These are phyloP conservation scores for Colletotrichum tamarilloi DNA, from an alignment of 2,329 filamentous ascomycete species.

Conservation along the genomic window DNA sequence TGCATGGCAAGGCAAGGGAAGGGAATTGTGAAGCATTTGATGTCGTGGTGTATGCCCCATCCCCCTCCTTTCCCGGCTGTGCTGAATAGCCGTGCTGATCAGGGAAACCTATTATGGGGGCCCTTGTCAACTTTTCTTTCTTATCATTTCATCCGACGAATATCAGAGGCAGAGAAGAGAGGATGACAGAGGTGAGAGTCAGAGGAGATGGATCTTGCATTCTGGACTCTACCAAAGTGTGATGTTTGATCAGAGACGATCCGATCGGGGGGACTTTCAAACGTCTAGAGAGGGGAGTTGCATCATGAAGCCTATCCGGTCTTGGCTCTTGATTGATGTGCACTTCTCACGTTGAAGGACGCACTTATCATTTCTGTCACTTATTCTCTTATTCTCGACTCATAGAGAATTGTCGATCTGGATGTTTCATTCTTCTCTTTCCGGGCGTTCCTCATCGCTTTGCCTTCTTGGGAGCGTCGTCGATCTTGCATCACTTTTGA, in stretches of 20 bases:
- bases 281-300: background rate
- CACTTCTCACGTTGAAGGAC: background rate
- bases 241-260: too few species aligned
- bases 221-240: constrained; percentile 11
- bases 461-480: background rate
- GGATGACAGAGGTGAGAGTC: background rate
- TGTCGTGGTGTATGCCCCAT: background rate
- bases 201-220: constrained; percentile 1
- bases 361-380: too few species aligned
- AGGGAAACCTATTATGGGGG: background rate
- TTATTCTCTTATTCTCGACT: background rate
- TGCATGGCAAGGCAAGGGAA: background rate
- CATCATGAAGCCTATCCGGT: background rate
- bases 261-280: background rate
- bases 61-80: constrained; percentile 16
- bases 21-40: constrained; percentile 18
- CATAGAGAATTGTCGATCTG: background rate
- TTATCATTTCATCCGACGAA: background rate
- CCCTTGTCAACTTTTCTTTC: background rate
- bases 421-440: background rate
- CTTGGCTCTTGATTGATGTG: background rate
- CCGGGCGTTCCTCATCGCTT: background rate
- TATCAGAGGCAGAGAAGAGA: background rate
- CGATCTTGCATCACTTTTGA: background rate
- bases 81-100: constrained; percentile 30